Evolutionary conservation across 306 rosid species (phyloP), one percentile per base, ranked within the genome.

Genomic region (Cicer yamashitae): DNA sequence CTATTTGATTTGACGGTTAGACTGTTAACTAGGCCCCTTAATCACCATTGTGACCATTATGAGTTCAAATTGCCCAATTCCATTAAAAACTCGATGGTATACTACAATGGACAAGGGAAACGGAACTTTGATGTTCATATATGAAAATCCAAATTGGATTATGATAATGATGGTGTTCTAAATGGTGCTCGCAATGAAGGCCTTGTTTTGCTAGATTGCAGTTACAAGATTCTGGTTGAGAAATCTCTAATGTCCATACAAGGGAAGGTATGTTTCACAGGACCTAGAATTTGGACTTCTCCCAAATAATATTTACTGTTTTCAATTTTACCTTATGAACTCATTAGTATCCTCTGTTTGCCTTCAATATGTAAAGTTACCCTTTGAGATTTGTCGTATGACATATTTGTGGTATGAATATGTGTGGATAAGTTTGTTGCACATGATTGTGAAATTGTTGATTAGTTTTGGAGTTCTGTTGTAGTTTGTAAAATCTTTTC

Each of bases 391-490:
- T 58, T 25, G 64, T 11, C 14, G 8, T 11, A 58, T 25, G 14
- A 58, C 11, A 11, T 10, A 58, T 9, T 34, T 53, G 59, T 53
- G 1, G 59, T 30, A 30, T 30, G 37, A 25, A 11, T 10, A 58
- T 9, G 62, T 53, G 59, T 53, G 1, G 59, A 53, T 53, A 53
- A 2, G 39, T 57, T 34, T 15, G 34, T 69, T 69, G 34, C 85
- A 89, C 83, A 84, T 89, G 10, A 90, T 87, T 73, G 72, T 91
- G 80, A 87, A 87, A 48, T 86, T 91, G 48, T 87, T 89, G 7
- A 78, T 75, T 43, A 14, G 63, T 57, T 57, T 57, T 22, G 53
- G 13, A 12, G 17, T 5, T 48, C 17, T 48, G 17, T 48, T 12
- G 54, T 47, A 47, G 2, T 10, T 48, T 12, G 54, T 47, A 47